A percentile compares a stretch with the other conserved stretches of the same genome.
phyloP scores from a whole-genome alignment of 306 rosid genomes.

The Cucumis melo region DNA sequence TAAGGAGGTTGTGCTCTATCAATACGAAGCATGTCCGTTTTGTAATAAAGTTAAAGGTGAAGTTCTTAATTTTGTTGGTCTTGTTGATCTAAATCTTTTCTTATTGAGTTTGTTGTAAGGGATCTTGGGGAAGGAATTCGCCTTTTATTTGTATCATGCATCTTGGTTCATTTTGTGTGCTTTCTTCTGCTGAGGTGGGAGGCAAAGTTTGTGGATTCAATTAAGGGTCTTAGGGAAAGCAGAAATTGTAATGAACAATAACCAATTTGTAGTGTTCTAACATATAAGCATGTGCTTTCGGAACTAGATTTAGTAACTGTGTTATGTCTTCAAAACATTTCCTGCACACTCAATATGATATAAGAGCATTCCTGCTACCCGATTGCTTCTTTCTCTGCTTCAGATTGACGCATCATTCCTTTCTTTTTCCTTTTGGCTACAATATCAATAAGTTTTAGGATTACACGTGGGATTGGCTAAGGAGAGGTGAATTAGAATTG shows the following conservation, averaged over 20 bases:
- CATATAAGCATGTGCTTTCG: background rate
- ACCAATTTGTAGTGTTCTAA: background rate
- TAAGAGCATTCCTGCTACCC: background rate
- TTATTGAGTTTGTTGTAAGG: background rate
- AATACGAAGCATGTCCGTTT: slow-evolving; percentile 91
- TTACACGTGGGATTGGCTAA: background rate
- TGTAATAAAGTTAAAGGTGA: slow-evolving; percentile 89
- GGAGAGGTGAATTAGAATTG: background rate
- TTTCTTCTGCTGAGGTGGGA: background rate
- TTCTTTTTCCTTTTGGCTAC: background rate
- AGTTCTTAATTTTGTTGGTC: background rate
- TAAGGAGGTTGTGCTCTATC: slow-evolving; percentile 70
- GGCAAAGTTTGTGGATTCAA: background rate
- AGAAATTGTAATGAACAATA: background rate
- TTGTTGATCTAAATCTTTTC: background rate
- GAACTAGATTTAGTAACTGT: background rate
- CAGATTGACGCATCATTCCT: background rate
- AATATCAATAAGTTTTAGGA: background rate
- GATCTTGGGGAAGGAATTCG: background rate
- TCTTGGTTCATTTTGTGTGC: background rate
- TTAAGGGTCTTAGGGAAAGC: background rate
- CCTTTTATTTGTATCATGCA: background rate
- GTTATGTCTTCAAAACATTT: background rate
- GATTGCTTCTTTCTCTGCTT: background rate
- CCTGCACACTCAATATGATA: background rate